phyloP scores from a whole-genome alignment of 208 protist species.

The Crithidia acanthocephali region DNA sequence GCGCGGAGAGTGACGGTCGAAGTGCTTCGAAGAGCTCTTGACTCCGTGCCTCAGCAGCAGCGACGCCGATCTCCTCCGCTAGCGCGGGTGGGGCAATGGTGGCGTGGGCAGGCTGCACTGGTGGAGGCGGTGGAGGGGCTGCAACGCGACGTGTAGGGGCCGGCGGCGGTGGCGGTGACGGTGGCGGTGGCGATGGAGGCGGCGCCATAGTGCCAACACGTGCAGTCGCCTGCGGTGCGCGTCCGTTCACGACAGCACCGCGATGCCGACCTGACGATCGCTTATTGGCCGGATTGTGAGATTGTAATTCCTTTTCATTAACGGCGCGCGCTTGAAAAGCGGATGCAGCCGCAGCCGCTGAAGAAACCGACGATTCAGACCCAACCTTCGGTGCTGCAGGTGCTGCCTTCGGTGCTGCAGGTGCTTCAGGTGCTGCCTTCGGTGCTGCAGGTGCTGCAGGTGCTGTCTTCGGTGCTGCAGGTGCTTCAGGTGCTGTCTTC shows the following conservation, averaged over 20 bases:
- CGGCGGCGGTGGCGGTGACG: constrained; percentile 1
- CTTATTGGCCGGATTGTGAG: neutral
- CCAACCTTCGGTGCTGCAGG: constrained; percentile 7
- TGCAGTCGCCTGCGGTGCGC: too few species aligned
- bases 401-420: constrained; percentile 23
- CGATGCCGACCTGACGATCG: neutral
- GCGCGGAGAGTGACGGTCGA: constrained; percentile 31
- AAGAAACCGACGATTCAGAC: constrained; percentile 13
- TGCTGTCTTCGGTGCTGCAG: constrained; percentile 30
- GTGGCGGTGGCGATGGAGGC: neutral
- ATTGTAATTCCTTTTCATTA: neutral
- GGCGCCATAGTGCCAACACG: neutral
- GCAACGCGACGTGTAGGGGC: neutral
- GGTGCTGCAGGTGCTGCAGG: constrained; percentile 21
- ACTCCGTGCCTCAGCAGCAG: neutral
- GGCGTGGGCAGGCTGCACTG: neutral
- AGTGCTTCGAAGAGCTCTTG: constrained; percentile 19
- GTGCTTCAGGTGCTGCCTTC: constrained; percentile 26
- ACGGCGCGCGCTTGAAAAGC: neutral
- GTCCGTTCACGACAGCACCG: neutral
- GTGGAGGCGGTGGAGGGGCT: constrained; percentile 6
- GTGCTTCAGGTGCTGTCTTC: constrained; percentile 5
- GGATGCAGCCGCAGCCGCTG: constrained; percentile 16
- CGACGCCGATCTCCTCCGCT: neutral
- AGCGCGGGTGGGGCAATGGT: constrained; percentile 27